Evolutionary conservation across 208 protist genomes (phyloP).

Genomic region (Wallacemonas sp.): DNA sequence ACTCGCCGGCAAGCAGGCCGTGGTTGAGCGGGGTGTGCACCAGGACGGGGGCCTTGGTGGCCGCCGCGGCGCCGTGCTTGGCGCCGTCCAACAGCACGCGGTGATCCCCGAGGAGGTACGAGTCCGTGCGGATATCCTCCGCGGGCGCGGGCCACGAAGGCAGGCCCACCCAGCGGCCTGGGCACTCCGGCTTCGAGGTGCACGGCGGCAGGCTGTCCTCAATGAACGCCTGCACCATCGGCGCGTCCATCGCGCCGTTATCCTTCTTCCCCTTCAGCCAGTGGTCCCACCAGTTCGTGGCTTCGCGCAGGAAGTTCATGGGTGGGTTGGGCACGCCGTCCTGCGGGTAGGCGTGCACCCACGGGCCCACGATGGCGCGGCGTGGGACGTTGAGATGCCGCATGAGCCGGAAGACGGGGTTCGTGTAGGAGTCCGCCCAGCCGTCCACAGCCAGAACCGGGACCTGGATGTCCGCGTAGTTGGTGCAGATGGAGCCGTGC

Average conservation of each 20-base stretch:
- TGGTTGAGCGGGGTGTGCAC: constrained; percentile 65
- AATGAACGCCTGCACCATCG: constrained; percentile 53
- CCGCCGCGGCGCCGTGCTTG: neutral
- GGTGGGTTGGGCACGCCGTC: constrained; percentile 43
- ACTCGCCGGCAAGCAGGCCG: constrained; percentile 54
- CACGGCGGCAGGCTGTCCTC: constrained; percentile 40
- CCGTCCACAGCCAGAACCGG: constrained; percentile 51
- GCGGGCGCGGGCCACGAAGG: constrained; percentile 30
- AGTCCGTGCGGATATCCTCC: constrained; percentile 14
- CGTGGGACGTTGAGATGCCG: constrained; percentile 44
- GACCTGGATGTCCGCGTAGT: constrained; percentile 53
- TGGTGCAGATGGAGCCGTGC: constrained; percentile 51
- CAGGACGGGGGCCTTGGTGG: constrained; percentile 7
- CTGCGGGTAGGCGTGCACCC: constrained; percentile 64
- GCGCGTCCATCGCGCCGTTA: constrained; percentile 32
- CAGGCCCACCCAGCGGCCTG: constrained; percentile 45
- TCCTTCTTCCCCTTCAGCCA: constrained; percentile 36
- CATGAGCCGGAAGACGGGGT: constrained; percentile 49
- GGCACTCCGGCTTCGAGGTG: constrained; percentile 36
- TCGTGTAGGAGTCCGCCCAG: constrained; percentile 68
- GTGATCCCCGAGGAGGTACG: constrained; percentile 16
- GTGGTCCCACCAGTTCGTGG: constrained; percentile 52
- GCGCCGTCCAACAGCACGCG: constrained; percentile 3
- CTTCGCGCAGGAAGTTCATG: constrained; percentile 62
- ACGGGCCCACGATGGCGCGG: constrained; percentile 56